These are phyloP conservation scores for Erigeron philadelphicus DNA, from an alignment of 140 eudicot genomes.

Conservation along the genomic window DNA sequence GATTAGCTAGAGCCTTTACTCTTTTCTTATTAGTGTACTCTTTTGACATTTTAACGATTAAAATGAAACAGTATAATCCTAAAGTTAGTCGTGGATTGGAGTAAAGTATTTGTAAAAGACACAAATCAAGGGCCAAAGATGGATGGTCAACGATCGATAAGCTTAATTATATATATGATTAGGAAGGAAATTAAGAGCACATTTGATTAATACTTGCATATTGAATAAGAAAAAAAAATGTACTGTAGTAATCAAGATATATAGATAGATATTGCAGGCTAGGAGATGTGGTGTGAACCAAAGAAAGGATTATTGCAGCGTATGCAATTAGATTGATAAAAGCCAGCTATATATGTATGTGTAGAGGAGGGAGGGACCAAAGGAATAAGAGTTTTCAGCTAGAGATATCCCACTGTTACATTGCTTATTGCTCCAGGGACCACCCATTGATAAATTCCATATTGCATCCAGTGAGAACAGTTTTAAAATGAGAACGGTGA, in stretches of 20 bases:
- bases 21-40: slow-evolving; percentile 5
- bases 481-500: too few relatives aligned
- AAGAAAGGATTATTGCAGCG: slow-evolving; percentile 26
- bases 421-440: slow-evolving; percentile 52
- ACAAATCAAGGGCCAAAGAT: slow-evolving; percentile 8
- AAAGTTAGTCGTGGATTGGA: neutral
- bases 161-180: neutral
- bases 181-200: neutral
- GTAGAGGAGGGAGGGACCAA: slow-evolving; percentile 85
- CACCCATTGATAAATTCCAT: slow-evolving; percentile 30
- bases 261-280: slow-evolving; percentile 10
- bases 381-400: slow-evolving; percentile 38
- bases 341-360: slow-evolving; percentile 24
- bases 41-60: neutral
- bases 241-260: neutral
- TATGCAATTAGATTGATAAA: slow-evolving; percentile 25
- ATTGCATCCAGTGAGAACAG: too few relatives aligned
- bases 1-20: slow-evolving; percentile 1
- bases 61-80: neutral
- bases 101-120: neutral
- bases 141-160: neutral
- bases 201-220: neutral
- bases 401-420: slow-evolving; percentile 40
- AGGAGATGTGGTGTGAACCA: slow-evolving; percentile 33
- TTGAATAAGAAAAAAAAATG: slow-evolving; percentile 6